These are phyloP conservation scores for Raphanus raphanistrum DNA, from an alignment of 345 rosid species.

Conservation along the genomic window DNA sequence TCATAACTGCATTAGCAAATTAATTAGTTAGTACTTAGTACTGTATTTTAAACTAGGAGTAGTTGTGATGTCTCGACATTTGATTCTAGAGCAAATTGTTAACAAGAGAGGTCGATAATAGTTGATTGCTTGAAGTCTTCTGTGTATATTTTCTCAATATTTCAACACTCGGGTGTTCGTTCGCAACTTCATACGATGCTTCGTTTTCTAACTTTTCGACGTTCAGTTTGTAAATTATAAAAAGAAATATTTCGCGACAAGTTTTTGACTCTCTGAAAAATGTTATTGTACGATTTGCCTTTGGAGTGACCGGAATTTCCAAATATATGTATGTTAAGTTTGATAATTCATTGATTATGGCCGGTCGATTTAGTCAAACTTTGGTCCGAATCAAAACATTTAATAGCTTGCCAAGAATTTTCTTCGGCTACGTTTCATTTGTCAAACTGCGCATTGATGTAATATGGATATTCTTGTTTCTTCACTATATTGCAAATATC, in stretches of 20 bases:
- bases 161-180: neutral
- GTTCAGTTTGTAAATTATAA: neutral
- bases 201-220: slow-evolving; percentile 23
- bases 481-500: neutral
- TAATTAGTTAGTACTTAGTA: neutral
- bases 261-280: slow-evolving; percentile 29
- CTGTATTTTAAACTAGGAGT: neutral
- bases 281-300: slow-evolving; percentile 18
- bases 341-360: slow-evolving; percentile 17
- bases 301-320: slow-evolving; percentile 20
- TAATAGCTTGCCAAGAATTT: slow-evolving; percentile 8
- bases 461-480: neutral
- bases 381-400: slow-evolving; percentile 25
- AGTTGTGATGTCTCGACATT: neutral
- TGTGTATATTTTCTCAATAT: neutral
- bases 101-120: neutral
- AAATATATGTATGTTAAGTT: slow-evolving; percentile 30
- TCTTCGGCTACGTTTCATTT: neutral
- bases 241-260: neutral
- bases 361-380: slow-evolving; percentile 28
- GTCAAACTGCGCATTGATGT: slow-evolving; percentile 6
- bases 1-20: neutral
- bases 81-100: neutral
- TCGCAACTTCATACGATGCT: slow-evolving; percentile 22
- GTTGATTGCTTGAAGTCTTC: slow-evolving; percentile 5